These are phyloP conservation scores for Candida incommunis DNA, from an alignment of 805 yeast species.

Conservation along the genomic window DNA sequence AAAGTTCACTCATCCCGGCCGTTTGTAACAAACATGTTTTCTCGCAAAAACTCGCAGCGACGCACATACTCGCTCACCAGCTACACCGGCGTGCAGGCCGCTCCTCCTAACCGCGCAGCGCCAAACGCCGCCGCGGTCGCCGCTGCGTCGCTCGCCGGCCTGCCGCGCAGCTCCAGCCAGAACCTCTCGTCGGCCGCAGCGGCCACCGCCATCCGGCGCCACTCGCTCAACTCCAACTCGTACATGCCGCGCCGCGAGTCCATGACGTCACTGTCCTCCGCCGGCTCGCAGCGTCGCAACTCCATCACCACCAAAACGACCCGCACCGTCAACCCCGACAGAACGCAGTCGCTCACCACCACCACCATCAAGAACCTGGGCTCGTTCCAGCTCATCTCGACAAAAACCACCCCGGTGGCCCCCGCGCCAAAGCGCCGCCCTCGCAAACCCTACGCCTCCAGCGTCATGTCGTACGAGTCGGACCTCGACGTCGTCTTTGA, in stretches of 20 bases:
- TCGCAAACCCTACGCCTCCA: conserved; percentile 10
- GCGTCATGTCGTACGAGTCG: conserved; percentile 13
- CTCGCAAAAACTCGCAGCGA: conserved; percentile 6
- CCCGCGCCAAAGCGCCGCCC: conserved; percentile 1
- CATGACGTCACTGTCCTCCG: conserved; percentile 7
- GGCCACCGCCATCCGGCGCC: conserved; percentile 22
- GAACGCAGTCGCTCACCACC: conserved; percentile 24
- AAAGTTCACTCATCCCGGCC: too few relatives aligned
- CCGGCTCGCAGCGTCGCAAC: conserved; percentile 9
- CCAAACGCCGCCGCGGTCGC: conserved; percentile 40
- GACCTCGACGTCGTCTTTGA: conserved; percentile 16
- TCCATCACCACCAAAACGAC: conserved; percentile 7
- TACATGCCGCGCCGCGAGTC: conserved; percentile 12
- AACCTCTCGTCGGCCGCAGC: conserved; percentile 20
- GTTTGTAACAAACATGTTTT: too few relatives aligned
- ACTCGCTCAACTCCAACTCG: conserved; percentile 14
- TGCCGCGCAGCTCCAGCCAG: conserved; percentile 9
- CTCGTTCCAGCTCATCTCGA: conserved; percentile 21
- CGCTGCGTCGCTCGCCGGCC: conserved; percentile 34
- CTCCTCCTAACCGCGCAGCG: conserved; percentile 13
- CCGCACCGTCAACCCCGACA: conserved; percentile 16
- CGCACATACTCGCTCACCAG: conserved; percentile 6
- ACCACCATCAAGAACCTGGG: conserved; percentile 24
- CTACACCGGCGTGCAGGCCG: conserved; percentile 19
- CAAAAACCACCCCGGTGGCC: conserved; percentile 15